phyloP scores from a whole-genome alignment of 1,284 basidiomycete genomes.

The Boletus austroedulis region DNA sequence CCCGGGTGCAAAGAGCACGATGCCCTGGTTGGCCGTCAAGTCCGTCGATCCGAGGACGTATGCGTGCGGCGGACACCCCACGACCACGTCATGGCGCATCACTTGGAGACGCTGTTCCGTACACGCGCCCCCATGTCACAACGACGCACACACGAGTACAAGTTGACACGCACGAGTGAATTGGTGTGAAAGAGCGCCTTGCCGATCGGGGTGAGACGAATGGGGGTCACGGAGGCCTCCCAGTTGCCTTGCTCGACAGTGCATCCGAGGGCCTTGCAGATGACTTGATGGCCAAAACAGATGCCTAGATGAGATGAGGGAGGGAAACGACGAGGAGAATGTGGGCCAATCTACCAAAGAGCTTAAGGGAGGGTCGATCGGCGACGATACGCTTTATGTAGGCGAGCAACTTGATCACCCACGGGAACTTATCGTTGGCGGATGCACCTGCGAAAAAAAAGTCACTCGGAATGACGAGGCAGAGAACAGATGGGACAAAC shows the following conservation, averaged over 20 bases:
- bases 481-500: slow-evolving; percentile 37
- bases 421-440: slow-evolving; percentile 65
- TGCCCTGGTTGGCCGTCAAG: not conserved
- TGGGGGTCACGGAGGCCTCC: slow-evolving; percentile 68
- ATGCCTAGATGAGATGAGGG: slow-evolving; percentile 61
- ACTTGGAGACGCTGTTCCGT: slow-evolving; percentile 62
- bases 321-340: not conserved
- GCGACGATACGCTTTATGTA: slow-evolving; percentile 50
- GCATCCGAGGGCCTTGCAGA: slow-evolving; percentile 66
- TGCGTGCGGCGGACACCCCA: slow-evolving; percentile 47
- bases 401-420: slow-evolving; percentile 66
- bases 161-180: slow-evolving; percentile 17
- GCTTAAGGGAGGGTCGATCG: slow-evolving; percentile 53
- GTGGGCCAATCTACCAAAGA: slow-evolving; percentile 50
- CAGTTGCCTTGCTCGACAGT: slow-evolving; percentile 58
- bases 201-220: slow-evolving; percentile 65
- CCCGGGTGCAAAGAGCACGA: not conserved
- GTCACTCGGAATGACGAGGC: not conserved
- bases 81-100: slow-evolving; percentile 82
- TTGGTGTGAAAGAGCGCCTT: slow-evolving; percentile 59
- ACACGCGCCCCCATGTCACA: not conserved
- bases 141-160: too few species aligned
- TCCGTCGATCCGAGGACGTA: slow-evolving; percentile 55
- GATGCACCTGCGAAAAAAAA: slow-evolving; percentile 45
- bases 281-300: slow-evolving; percentile 87